Evolutionary conservation across 371 early-diverging fungal species (phyloP).

Genomic region (Coemansia sp.): DNA sequence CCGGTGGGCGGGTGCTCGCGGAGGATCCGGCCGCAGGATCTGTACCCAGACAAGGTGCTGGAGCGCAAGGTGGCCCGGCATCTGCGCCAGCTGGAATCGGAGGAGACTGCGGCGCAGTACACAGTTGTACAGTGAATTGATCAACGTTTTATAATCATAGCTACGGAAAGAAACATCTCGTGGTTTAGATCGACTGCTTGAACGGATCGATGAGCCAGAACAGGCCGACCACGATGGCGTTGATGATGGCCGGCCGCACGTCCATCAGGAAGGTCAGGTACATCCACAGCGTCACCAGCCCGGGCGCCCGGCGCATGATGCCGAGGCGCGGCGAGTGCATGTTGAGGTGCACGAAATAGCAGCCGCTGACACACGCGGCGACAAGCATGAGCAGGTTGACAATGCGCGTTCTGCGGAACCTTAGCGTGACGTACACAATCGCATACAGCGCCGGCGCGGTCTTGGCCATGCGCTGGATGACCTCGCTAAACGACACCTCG

Average conservation of each 20-base stretch:
- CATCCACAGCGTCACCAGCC: conserved; percentile 53
- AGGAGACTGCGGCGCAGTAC: conserved; percentile 34
- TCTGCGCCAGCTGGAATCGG: conserved; percentile 33
- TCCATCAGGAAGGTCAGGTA: conserved; percentile 48
- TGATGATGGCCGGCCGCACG: conserved; percentile 43
- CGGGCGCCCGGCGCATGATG: conserved; percentile 51
- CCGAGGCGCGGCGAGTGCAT: conserved; percentile 50
- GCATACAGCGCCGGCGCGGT: conserved; percentile 34
- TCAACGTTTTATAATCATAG: neutral
- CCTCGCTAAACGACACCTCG: conserved; percentile 25
- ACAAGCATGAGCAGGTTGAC: conserved; percentile 33
- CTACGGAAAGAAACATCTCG: neutral
- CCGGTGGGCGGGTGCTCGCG: conserved; percentile 38
- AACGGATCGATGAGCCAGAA: conserved; percentile 50
- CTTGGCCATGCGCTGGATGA: conserved; percentile 31
- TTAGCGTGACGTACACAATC: conserved; percentile 40
- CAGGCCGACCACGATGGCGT: conserved; percentile 22
- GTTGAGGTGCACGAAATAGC: conserved; percentile 51
- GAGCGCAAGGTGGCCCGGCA: conserved; percentile 38
- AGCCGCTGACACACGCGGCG: conserved; percentile 41
- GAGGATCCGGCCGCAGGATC: conserved; percentile 8
- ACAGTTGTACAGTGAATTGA: conserved; percentile 34
- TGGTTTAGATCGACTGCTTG: conserved; percentile 18
- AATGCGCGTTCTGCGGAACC: conserved; percentile 22
- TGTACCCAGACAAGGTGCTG: conserved; percentile 22